Evolutionary conservation across 352 stramenopile species (phyloP), one percentile per base, ranked within the genome.

Genomic region (Pythium chondricola): DNA sequence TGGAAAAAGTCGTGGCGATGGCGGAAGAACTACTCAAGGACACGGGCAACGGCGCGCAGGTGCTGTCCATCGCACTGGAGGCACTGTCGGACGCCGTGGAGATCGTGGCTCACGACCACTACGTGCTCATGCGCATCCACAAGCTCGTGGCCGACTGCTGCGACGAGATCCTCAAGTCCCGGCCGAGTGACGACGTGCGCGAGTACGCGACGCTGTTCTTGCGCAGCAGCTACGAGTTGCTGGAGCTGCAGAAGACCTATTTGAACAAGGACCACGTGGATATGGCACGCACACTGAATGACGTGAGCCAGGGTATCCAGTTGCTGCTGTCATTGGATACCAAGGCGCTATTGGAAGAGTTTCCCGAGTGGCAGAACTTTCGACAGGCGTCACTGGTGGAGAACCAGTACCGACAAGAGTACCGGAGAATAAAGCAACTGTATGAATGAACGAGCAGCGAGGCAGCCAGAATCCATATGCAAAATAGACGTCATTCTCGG

Each of bases 221-320:
- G 35, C 78, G 80, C 25, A 93, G 80, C 48, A 93, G 73, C 50
- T 80, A 84, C 47, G 73, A 90, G 52, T 65, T 98, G 45, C 68
- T 97, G 4, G 76, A 94, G 65, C 68, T 97, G n/a, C 89, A 97
- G 65, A 65, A 70, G 16, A 52, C 56, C 37, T 82, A 86, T 31
- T 53, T 95, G 27, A 90, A 94, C 57, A 50, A 69, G 17, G 83
- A 96, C 56, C 90, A 98, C 57, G 91, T 96, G 43, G 86, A 97
- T 57, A 63, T 98, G 14, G 93, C 85, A 30, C 68, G 83, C 38
- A 97, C 90, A 25, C 71, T 93, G 26, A 91, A 97, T 42, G 93
- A 98, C 43, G 76, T 97, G 46, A 93, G 87, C 21, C 86, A 97
- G 41, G 83, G 73, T 20, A 95, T 98, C 45, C 74, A 95, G 47